Evolutionary conservation across 352 stramenopile species (phyloP), one percentile per base, ranked within the genome.

Genomic region (Phytophthora cactorum): DNA sequence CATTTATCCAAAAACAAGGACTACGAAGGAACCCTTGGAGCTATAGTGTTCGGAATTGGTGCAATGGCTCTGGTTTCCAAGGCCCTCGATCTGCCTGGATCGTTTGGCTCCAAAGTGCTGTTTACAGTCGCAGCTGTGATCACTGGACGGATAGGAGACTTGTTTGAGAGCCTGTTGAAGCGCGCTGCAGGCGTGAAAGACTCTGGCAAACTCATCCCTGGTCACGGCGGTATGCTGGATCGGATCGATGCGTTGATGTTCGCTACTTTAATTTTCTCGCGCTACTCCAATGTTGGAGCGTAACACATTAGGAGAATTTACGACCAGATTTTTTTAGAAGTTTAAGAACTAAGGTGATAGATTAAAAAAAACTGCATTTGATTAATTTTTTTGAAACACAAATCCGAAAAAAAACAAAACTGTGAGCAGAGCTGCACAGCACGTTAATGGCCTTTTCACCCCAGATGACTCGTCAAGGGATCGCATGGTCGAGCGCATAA

Each of bases 171-270:
- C 28, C 92, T 99, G 68, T 72, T 99, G 29, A 98, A 99, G 76
- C 84, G 95, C 17, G 93, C 98, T 69, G 93, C 93, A 1, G 89
- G 87, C 3, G 77, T 99, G n/a, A 98, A 98, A 72, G 94, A 98
- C 72, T 98, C 96, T 66, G 95, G 96, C 4, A 84, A 88, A 60
- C 70, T 99, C 10, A 96, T 98, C 56, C 96, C 96, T 10, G 96
- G 97, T 61, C 95, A 98, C 65, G 96, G 96, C 31, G 96, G 96
- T 6, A 86, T 98, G 34, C 81, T 99, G 45, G 95, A 99, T 68
- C 88, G 95, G 9, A 91, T 98, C n/a, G 95, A 99, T 65, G 97
- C 92, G 50, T 97, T 98, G 57, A 95, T 99, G 61, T 98, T 98
- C 51, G 71, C 82, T 2, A 76, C 80, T 29, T 49, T 88, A 25